Conservation (phyloP, 441 rosid species). For the Adansonia madagascariensis region DNA sequence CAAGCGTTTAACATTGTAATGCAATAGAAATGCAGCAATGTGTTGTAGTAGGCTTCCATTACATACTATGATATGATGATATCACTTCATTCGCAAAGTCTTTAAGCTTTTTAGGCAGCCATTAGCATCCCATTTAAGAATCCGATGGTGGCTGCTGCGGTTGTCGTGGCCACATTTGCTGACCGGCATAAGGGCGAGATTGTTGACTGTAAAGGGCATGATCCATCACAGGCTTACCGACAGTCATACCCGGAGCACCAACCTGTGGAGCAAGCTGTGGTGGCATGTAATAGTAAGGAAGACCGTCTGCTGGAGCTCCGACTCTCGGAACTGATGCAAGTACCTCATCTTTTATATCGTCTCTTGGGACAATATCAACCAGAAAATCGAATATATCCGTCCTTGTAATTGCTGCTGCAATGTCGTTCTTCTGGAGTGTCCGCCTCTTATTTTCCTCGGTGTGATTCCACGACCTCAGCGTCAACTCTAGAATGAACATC, state of each 20-base stretch:
- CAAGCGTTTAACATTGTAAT: neutral
- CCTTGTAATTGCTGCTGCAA: conserved; percentile 52
- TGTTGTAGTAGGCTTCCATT: no score
- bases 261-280: conserved; percentile 45
- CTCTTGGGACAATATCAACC: conserved; percentile 56
- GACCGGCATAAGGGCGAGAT: conserved; percentile 40
- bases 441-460: conserved; percentile 58
- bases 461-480: conserved; percentile 57
- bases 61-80: neutral
- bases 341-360: conserved; percentile 50
- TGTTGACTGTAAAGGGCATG: conserved; percentile 47
- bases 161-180: conserved; percentile 46
- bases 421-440: conserved; percentile 55
- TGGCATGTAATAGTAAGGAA: conserved; percentile 48
- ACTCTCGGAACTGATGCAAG: conserved; percentile 43
- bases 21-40: neutral
- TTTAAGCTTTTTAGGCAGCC: neutral
- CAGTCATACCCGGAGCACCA: conserved; percentile 44
- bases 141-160: conserved; percentile 53
- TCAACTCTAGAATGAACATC: conserved; percentile 55
- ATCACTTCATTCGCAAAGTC: neutral
- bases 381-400: conserved; percentile 51
- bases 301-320: conserved; percentile 39
- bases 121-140: neutral
- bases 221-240: conserved; percentile 52